Evolutionary conservation across 768 basidiomycete species (phyloP), one percentile per base, ranked within the genome.

Genomic region (Pholiota molesta): DNA sequence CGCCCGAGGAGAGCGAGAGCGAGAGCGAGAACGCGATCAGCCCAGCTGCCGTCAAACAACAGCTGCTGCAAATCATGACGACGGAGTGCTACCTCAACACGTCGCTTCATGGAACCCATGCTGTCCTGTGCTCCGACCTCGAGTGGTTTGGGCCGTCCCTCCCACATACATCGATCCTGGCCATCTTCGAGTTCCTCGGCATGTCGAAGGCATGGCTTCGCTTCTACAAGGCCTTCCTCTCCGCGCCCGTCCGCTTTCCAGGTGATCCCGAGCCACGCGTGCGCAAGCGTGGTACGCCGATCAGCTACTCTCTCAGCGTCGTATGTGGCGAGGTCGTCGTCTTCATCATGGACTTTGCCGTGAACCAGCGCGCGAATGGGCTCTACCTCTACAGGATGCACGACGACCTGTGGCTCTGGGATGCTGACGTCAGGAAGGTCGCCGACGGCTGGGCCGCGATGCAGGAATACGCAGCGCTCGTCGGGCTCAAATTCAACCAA

Each of bases 301-400:
- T 80, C 66, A 72, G 73, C 49, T 78, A 81, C 58, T 72, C 77
- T 3, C 68, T 82, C 35, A 78, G 78, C 57, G 73, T 70, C 0
- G 66, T 81, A 6, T 80, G 75, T 56, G 80, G 80, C 8, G 81
- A 83, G 62, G 70, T 69, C 2, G 57, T 81, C 14, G 57, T 81
- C 39, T 82, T 80, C 64, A 73, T 71, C 19, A 80, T 83, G 80
- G 81, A 83, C 65, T 79, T 79, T 60, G 79, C 80, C 8, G 78
- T 81, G 59, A 82, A 81, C 53, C 81, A 79, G 55, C 68, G 66
- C 33, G 75, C 79, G 1, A 58, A 75, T 21, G 80, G 80, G 3
- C 64, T 83, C 11, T 78, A 73, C 66, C 73, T 83, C 16, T 76
- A 81, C 55, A 72, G 79, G 55, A 77, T 81, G 68, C 79, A 82